These are phyloP conservation scores for Hyaloscypha hepaticicola DNA, from an alignment of 495 filamentous ascomycete species.

Conservation along the genomic window DNA sequence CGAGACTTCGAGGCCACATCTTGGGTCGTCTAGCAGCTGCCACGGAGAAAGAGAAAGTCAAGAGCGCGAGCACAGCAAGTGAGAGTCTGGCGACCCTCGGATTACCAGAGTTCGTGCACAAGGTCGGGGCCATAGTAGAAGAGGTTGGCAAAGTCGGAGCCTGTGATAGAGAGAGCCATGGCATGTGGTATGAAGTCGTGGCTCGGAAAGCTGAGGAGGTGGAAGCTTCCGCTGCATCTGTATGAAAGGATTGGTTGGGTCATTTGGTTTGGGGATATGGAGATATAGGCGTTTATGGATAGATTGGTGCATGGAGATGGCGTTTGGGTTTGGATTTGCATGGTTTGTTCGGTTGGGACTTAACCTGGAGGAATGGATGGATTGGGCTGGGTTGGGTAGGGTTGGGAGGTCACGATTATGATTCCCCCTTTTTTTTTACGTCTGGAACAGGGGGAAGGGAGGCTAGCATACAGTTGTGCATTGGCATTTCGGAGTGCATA, in stretches of 20 bases:
- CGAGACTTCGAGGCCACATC: conserved; percentile 71
- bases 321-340: not conserved
- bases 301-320: not conserved
- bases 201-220: conserved; percentile 36
- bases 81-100: conserved; percentile 80
- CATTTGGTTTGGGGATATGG: not conserved
- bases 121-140: conserved; percentile 80
- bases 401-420: conserved; percentile 9
- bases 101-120: conserved; percentile 83
- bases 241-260: conserved; percentile 5
- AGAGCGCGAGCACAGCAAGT: conserved; percentile 75
- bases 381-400: not conserved
- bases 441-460: not conserved
- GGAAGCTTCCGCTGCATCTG: not conserved
- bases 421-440: conserved; percentile 14
- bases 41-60: conserved; percentile 77
- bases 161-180: conserved; percentile 80
- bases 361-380: not conserved
- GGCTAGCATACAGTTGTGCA: not conserved
- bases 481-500: not conserved
- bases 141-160: conserved; percentile 69
- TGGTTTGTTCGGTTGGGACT: not conserved
- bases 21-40: conserved; percentile 71
- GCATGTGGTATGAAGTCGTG: conserved; percentile 75
- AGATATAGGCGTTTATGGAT: not conserved